Evolutionary conservation across 73 alveolate species (phyloP).

Genomic region (Stentor coeruleus): DNA sequence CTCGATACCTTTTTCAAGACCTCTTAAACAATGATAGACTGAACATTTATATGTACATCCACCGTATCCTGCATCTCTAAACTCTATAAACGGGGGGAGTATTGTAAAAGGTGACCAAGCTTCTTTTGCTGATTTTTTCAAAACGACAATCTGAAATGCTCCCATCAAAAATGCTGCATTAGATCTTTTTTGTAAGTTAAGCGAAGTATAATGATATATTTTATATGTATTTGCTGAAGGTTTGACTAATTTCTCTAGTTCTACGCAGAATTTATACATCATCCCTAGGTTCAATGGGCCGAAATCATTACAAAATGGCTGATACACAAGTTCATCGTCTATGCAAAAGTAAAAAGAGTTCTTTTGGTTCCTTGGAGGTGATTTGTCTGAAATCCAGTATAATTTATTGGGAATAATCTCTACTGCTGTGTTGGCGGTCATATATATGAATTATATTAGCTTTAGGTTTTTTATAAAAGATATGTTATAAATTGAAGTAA

Average conservation of each 20-base stretch:
- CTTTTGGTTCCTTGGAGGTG: constrained; percentile 70
- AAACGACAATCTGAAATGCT: constrained; percentile 69
- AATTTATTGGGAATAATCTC: constrained; percentile 52
- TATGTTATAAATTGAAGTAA: too few species aligned
- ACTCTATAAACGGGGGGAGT: constrained; percentile 61
- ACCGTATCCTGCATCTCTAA: constrained; percentile 88
- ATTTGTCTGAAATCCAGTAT: constrained; percentile 77
- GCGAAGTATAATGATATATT: constrained; percentile 83
- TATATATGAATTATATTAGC: too few species aligned
- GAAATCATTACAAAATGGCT: constrained; percentile 90
- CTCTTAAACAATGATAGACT: constrained; percentile 74
- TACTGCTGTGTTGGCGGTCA: too few species aligned
- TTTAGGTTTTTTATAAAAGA: too few species aligned
- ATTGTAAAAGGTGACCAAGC: constrained; percentile 70
- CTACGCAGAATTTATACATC: constrained; percentile 80
- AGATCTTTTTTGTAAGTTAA: constrained; percentile 78
- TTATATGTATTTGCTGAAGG: constrained; percentile 56
- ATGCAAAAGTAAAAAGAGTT: constrained; percentile 88
- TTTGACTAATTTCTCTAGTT: constrained; percentile 67
- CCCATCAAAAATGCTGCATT: constrained; percentile 94
- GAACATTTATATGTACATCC: constrained; percentile 82
- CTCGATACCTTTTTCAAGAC: constrained; percentile 79
- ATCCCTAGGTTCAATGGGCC: constrained; percentile 89
- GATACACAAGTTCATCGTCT: constrained; percentile 80
- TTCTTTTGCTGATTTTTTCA: constrained; percentile 75